Evolutionary conservation across 805 yeast genomes (phyloP).

Genomic region (Cyberlindnera petersonii): DNA sequence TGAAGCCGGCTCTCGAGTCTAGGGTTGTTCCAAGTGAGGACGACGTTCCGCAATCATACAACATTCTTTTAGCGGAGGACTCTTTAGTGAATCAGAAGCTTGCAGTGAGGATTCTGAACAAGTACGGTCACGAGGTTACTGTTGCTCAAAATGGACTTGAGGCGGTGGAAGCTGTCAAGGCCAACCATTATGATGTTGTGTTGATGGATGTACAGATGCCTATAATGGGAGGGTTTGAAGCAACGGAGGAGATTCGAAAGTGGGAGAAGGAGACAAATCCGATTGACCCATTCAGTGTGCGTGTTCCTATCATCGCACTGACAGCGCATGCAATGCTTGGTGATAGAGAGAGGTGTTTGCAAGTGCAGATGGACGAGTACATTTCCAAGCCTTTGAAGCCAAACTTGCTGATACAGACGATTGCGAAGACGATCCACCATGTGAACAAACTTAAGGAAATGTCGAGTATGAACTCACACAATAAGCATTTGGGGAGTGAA

Average conservation of each 20-base stretch:
- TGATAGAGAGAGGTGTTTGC: slow-evolving; percentile 79
- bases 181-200: slow-evolving; percentile 69
- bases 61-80: slow-evolving; percentile 79
- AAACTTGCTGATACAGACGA: slow-evolving; percentile 75
- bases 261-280: slow-evolving; percentile 83
- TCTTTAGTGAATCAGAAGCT: slow-evolving; percentile 83
- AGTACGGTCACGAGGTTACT: slow-evolving; percentile 77
- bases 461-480: slow-evolving; percentile 23
- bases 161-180: slow-evolving; percentile 71
- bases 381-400: slow-evolving; percentile 86
- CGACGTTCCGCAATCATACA: slow-evolving; percentile 72
- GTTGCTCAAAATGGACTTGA: slow-evolving; percentile 86
- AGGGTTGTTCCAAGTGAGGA: slow-evolving; percentile 75
- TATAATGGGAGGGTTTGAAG: slow-evolving; percentile 92
- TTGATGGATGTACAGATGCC: slow-evolving; percentile 96
- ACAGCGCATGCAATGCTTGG: slow-evolving; percentile 96
- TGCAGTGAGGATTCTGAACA: slow-evolving; percentile 80
- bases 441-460: slow-evolving; percentile 55
- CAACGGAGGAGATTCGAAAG: slow-evolving; percentile 79
- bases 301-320: slow-evolving; percentile 85
- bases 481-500: slow-evolving; percentile 22
- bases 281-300: slow-evolving; percentile 59
- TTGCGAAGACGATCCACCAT: slow-evolving; percentile 76
- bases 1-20: slow-evolving; percentile 81
- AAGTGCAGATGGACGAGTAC: slow-evolving; percentile 91